phyloP scores from a whole-genome alignment of 1,284 basidiomycete species.

The Naganishia cerealis region DNA sequence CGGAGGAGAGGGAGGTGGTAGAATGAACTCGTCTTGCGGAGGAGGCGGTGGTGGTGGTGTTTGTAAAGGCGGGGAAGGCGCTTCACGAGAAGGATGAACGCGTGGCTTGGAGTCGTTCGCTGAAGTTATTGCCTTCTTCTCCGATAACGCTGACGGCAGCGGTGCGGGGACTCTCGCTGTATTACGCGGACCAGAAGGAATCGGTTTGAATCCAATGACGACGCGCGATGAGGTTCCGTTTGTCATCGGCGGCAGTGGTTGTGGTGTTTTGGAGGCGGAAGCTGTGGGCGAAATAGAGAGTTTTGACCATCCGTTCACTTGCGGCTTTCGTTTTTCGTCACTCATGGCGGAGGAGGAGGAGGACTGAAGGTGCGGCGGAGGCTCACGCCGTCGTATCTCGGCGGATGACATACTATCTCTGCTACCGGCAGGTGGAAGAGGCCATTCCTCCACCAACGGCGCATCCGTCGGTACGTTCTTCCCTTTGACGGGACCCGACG shows the following conservation, averaged over 20 bases:
- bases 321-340: conserved; percentile 3
- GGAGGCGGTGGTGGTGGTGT: conserved; percentile 17
- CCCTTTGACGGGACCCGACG: conserved; percentile 1
- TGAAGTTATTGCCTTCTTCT: not conserved
- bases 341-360: conserved; percentile 1
- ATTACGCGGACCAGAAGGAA: conserved; percentile 16
- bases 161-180: not conserved
- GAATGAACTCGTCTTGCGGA: not conserved
- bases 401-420: not conserved
- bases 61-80: not conserved
- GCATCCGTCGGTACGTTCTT: not conserved
- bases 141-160: not conserved
- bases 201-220: conserved; percentile 23
- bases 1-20: conserved; percentile 16
- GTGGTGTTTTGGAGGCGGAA: not conserved
- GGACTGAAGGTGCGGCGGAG: conserved; percentile 18
- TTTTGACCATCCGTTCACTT: conserved; percentile 23
- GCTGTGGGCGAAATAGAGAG: not conserved
- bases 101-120: not conserved
- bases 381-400: conserved; percentile 9
- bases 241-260: not conserved
- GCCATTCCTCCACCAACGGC: not conserved
- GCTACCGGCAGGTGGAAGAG: not conserved
- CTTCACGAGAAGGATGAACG: not conserved
- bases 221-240: conserved; percentile 12